A percentile compares a stretch with the other conserved stretches of the same genome.
These are phyloP conservation scores for Pholiota microspora DNA, from an alignment of 768 basidiomycete genomes.

Conservation along the genomic window DNA sequence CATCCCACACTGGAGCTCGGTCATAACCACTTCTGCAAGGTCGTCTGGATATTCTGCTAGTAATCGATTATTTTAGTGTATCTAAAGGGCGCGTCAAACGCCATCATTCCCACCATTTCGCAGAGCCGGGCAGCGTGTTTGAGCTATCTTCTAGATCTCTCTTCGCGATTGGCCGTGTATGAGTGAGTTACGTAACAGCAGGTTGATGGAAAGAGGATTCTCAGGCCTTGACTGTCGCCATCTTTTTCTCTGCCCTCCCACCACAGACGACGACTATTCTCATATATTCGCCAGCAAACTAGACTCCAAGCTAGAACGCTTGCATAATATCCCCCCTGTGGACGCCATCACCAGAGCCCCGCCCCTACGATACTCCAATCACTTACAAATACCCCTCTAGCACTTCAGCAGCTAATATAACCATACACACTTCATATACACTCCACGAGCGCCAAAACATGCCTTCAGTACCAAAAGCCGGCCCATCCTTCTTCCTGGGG, in stretches of 20 bases:
- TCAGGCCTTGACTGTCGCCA: neutral
- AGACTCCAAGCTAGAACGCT: constrained; percentile 21
- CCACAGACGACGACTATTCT: neutral
- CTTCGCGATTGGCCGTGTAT: neutral
- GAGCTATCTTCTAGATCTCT: neutral
- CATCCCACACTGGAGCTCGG: no score
- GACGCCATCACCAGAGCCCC: constrained; percentile 2
- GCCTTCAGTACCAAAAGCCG: constrained; percentile 43
- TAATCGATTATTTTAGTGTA: no score
- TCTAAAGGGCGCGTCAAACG: no score
- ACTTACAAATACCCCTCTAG: constrained; percentile 15
- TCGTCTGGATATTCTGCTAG: no score
- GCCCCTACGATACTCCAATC: constrained; percentile 6
- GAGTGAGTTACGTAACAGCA: neutral
- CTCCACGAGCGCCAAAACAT: constrained; percentile 21
- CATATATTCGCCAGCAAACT: constrained; percentile 7
- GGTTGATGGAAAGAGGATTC: neutral
- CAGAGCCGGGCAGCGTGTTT: no score
- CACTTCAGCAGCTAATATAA: constrained; percentile 28
- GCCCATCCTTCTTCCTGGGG: constrained; percentile 70
- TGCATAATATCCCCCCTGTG: constrained; percentile 13
- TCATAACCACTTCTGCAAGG: no score
- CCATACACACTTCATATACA: constrained; percentile 16
- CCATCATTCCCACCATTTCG: no score
- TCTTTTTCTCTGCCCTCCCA: neutral